phyloP scores from a whole-genome alignment of 495 filamentous ascomycete species.

The Talaromyces liani region DNA sequence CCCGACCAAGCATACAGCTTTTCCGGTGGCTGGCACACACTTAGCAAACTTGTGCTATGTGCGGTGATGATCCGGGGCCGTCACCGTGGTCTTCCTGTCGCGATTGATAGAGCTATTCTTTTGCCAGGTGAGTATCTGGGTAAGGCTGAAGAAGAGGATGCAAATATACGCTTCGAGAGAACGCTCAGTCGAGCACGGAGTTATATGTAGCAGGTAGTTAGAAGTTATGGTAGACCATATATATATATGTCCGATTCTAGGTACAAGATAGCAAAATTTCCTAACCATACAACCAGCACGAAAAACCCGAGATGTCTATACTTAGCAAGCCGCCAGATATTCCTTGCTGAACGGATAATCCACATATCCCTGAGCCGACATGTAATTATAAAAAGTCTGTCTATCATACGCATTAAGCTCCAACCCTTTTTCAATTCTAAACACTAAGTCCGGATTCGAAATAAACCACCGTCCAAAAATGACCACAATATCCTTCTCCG shows the following conservation, averaged over 20 bases:
- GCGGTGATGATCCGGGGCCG: background rate
- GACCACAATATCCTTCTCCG: constrained; percentile 43
- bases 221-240: too few species aligned
- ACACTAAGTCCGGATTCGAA: constrained; percentile 64
- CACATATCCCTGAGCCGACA: constrained; percentile 49
- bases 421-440: constrained; percentile 50
- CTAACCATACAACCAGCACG: too few species aligned
- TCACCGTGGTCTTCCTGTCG: background rate
- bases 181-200: background rate
- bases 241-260: background rate
- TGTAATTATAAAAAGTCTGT: constrained; percentile 48
- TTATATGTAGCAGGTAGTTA: background rate
- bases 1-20: background rate
- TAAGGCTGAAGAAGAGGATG: background rate
- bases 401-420: constrained; percentile 49
- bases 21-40: background rate
- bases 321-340: background rate
- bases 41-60: background rate
- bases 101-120: background rate
- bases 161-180: background rate
- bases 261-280: too few species aligned
- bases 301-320: background rate
- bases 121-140: background rate
- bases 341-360: constrained; percentile 40
- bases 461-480: constrained; percentile 61